phyloP scores from a whole-genome alignment of 2,329 filamentous ascomycete species.

The Coniochaeta hoffmannii region DNA sequence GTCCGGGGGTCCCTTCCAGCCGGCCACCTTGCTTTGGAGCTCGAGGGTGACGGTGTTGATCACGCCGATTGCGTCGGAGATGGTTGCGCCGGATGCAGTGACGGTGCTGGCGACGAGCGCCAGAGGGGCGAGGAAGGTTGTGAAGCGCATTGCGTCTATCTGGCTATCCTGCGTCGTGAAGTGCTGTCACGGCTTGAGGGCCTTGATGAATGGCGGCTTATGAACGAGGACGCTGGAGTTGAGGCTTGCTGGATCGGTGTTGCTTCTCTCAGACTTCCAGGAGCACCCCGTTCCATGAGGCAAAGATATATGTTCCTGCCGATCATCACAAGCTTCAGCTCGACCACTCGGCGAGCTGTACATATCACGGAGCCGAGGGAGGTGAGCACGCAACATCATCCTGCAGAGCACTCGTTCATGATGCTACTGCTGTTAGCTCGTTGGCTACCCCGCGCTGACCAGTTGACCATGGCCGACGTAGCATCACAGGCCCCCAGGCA shows the following conservation, averaged over 20 bases:
- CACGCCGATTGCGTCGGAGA: slow-evolving; percentile 25
- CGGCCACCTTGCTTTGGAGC: slow-evolving; percentile 25
- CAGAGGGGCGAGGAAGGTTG: slow-evolving; percentile 9
- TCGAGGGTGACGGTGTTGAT: slow-evolving; percentile 24
- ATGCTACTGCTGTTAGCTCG: background rate
- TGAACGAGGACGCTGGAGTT: too few species aligned
- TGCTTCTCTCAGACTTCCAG: background rate
- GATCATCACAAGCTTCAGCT: background rate
- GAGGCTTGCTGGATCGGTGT: background rate
- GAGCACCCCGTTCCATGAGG: background rate
- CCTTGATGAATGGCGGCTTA: background rate
- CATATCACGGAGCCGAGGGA: background rate
- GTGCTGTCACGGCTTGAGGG: background rate
- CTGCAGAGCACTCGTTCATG: background rate
- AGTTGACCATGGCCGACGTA: background rate
- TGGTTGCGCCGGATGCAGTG: slow-evolving; percentile 25
- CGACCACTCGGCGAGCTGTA: background rate
- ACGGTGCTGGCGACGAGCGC: slow-evolving; percentile 7
- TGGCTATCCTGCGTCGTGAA: too few species aligned
- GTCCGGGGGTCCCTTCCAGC: slow-evolving; percentile 31
- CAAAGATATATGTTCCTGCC: background rate
- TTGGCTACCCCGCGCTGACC: background rate
- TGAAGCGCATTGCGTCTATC: background rate
- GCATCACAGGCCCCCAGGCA: background rate
- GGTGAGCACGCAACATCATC: background rate